Percentiles rank a stretch among this genome's conserved stretches.
Conservation (phyloP, 768 basidiomycete genomes). For the Leccinum obscurum region DNA sequence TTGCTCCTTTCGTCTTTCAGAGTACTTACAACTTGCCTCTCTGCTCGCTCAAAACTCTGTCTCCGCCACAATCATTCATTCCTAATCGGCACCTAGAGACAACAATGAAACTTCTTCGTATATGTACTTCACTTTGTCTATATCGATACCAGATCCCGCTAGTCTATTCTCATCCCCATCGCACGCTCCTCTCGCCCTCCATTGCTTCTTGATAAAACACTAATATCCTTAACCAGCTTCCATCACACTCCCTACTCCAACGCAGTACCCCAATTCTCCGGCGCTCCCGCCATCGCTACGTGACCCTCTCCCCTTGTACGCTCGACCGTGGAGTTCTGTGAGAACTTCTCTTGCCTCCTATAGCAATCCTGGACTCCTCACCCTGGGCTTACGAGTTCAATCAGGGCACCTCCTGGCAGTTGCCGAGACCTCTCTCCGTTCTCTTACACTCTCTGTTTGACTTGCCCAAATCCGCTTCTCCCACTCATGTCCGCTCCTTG, state of each 20-base stretch:
- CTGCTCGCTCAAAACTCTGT: neutral
- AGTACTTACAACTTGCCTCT: neutral
- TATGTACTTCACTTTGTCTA: neutral
- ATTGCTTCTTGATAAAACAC: neutral
- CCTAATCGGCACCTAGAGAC: neutral
- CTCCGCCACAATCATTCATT: neutral
- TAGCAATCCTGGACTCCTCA: conserved; percentile 7
- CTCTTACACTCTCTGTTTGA: neutral
- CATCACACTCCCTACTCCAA: neutral
- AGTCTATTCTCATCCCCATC: neutral
- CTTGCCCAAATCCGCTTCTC: neutral
- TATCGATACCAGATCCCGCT: neutral
- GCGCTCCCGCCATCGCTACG: neutral
- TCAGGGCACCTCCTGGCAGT: neutral
- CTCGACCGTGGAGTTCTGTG: conserved; percentile 10
- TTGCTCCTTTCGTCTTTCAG: conserved; percentile 19
- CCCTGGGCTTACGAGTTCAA: neutral
- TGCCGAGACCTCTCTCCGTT: neutral
- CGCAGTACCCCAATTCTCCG: neutral
- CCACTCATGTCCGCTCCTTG: neutral
- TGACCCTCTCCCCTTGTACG: neutral
- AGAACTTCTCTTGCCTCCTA: neutral
- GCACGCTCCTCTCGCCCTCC: neutral
- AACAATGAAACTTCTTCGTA: conserved; percentile 7
- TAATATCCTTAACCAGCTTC: neutral